These are phyloP conservation scores for Pyrenochaeta sp. DNA, from an alignment of 2,329 filamentous ascomycete species.

Conservation along the genomic window DNA sequence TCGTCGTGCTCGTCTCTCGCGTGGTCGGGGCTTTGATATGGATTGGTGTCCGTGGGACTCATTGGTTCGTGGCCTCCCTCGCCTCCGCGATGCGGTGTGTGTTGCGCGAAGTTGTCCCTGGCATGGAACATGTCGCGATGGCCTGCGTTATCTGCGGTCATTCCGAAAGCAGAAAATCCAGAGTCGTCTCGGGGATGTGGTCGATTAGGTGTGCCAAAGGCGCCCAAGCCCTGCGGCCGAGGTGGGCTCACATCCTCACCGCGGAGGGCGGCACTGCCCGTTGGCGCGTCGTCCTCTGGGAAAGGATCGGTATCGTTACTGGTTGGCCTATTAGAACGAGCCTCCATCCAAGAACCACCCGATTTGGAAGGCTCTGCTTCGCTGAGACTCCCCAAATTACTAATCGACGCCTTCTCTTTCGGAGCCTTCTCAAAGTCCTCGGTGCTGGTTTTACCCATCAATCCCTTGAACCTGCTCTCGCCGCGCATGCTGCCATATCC, in stretches of 20 bases:
- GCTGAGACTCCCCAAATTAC: constrained; percentile 62
- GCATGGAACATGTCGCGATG: constrained; percentile 66
- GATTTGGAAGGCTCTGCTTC: constrained; percentile 59
- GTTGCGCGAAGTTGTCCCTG: constrained; percentile 66
- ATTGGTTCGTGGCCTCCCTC: constrained; percentile 70
- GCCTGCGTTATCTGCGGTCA: constrained; percentile 66
- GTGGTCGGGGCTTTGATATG: constrained; percentile 88
- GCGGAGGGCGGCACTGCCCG: constrained; percentile 76
- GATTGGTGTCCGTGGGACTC: constrained; percentile 95
- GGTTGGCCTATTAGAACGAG: constrained; percentile 55
- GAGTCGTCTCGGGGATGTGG: constrained; percentile 64
- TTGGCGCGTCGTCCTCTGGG: constrained; percentile 69
- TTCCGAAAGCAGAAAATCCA: constrained; percentile 68
- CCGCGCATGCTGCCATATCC: constrained; percentile 72
- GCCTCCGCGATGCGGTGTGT: constrained; percentile 59
- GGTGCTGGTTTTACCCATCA: constrained; percentile 79
- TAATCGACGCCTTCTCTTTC: constrained; percentile 65
- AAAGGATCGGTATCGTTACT: constrained; percentile 78
- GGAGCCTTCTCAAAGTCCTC: constrained; percentile 66
- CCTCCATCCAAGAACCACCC: constrained; percentile 62
- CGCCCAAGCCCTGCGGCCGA: constrained; percentile 56
- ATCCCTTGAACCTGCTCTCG: constrained; percentile 84
- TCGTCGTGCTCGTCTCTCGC: constrained; percentile 72
- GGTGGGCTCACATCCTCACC: constrained; percentile 74
- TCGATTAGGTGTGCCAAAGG: constrained; percentile 53